phyloP scores from a whole-genome alignment of 495 filamentous ascomycete species.

The Daldinia childiae region DNA sequence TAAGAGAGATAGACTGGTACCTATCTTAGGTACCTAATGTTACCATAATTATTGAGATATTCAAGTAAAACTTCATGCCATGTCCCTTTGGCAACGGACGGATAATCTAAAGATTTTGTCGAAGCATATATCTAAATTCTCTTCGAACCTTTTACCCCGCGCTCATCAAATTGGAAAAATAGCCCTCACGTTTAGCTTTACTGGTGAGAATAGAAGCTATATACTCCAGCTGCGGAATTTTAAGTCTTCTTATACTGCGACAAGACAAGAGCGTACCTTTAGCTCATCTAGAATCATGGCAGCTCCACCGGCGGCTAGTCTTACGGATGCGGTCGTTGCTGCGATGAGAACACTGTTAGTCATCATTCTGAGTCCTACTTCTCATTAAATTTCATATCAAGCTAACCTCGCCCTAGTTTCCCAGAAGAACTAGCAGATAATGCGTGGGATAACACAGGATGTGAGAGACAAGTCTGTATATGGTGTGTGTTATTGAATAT shows the following conservation, averaged over 20 bases:
- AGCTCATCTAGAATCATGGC: conserved; percentile 33
- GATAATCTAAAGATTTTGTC: conserved; percentile 2
- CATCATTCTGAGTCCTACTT: neutral
- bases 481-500: neutral
- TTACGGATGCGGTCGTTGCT: conserved; percentile 80
- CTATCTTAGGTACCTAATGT: no score
- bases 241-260: neutral
- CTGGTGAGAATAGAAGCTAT: neutral
- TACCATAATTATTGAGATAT: neutral
- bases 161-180: neutral
- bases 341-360: conserved; percentile 85
- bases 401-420: conserved; percentile 65
- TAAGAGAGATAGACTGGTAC: no score
- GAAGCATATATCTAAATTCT: conserved; percentile 5
- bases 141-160: neutral
- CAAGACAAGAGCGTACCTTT: conserved; percentile 10
- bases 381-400: conserved; percentile 7
- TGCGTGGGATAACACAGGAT: conserved; percentile 92
- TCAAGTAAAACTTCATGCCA: conserved; percentile 2
- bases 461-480: conserved; percentile 58
- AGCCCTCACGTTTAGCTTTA: neutral
- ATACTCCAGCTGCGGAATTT: neutral
- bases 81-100: conserved; percentile 20
- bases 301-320: conserved; percentile 56
- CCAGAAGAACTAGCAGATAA: conserved; percentile 88